Percentiles rank a stretch among this genome's conserved stretches.
These are phyloP conservation scores for Nepenthes gracilis DNA, from an alignment of 148 eudicot species.

Conservation along the genomic window DNA sequence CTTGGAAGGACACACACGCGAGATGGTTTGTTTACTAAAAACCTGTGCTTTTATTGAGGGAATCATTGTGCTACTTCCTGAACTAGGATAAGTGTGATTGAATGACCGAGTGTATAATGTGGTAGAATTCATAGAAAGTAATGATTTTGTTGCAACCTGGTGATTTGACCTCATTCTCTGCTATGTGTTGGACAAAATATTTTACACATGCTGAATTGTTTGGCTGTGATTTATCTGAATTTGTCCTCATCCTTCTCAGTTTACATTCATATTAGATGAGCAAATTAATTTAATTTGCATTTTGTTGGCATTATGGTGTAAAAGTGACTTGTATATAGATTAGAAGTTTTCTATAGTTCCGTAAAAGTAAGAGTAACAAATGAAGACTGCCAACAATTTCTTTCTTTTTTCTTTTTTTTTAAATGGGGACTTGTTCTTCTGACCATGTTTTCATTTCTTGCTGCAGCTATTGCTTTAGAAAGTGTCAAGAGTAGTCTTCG, in stretches of 20 bases:
- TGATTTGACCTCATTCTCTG: background rate
- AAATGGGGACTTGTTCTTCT: too few relatives aligned
- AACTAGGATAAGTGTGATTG: background rate
- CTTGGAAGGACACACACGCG: slow-evolving; percentile 61
- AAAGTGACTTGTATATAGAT: too few relatives aligned
- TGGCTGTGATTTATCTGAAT: background rate
- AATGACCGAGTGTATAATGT: background rate
- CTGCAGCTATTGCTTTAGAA: slow-evolving; percentile 55
- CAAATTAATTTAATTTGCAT: too few relatives aligned
- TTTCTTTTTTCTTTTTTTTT: too few relatives aligned
- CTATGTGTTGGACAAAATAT: background rate
- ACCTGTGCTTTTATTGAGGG: background rate
- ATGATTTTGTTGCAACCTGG: background rate
- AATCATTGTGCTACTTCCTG: background rate
- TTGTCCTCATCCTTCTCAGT: too few relatives aligned
- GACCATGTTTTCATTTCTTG: slow-evolving; percentile 8
- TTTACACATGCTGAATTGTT: background rate
- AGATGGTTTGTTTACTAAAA: slow-evolving; percentile 44
- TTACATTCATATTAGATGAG: too few relatives aligned
- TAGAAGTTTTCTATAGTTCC: too few relatives aligned
- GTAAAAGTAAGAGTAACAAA: too few relatives aligned
- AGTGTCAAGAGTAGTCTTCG: slow-evolving; percentile 33
- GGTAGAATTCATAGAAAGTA: background rate
- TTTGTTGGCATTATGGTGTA: too few relatives aligned
- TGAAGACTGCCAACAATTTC: too few relatives aligned